phyloP scores from a whole-genome alignment of 306 rosid species.

The Amphicarpaea edgeworthii region DNA sequence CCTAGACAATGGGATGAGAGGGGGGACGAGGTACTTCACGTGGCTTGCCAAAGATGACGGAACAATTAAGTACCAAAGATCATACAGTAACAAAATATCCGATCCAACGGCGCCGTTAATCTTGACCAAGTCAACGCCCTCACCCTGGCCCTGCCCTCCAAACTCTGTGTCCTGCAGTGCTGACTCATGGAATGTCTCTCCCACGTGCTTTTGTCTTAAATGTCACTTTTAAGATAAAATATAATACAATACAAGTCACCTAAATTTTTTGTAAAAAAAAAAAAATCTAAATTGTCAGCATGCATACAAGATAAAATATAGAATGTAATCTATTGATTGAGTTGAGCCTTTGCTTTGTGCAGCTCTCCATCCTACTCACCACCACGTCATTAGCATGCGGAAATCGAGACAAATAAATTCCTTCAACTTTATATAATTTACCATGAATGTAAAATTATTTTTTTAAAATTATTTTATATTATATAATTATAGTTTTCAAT shows the following conservation, averaged over 20 bases:
- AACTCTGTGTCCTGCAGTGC: neutral
- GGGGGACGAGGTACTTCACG: slow-evolving; percentile 48
- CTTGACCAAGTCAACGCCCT: slow-evolving; percentile 28
- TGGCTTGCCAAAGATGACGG: slow-evolving; percentile 37
- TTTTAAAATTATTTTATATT: too few relatives aligned
- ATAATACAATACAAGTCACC: neutral
- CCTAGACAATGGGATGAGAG: slow-evolving; percentile 30
- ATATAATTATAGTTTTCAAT: neutral
- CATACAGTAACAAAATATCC: neutral
- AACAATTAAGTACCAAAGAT: neutral
- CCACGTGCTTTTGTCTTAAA: slow-evolving; percentile 39
- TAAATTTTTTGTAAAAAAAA: neutral
- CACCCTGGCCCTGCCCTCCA: neutral
- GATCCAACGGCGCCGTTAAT: slow-evolving; percentile 38
- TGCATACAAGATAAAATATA: slow-evolving; percentile 1
- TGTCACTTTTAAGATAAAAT: neutral
- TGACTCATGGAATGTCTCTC: slow-evolving; percentile 41
- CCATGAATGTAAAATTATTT: too few relatives aligned
- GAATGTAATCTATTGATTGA: neutral
- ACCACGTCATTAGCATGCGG: neutral
- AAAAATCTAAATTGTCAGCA: neutral
- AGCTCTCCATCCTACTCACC: slow-evolving; percentile 23
- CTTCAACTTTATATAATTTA: neutral
- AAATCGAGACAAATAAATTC: neutral
- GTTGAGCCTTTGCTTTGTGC: neutral